phyloP scores from a whole-genome alignment of 2,329 filamentous ascomycete genomes.

The Blumeria hordei region DNA sequence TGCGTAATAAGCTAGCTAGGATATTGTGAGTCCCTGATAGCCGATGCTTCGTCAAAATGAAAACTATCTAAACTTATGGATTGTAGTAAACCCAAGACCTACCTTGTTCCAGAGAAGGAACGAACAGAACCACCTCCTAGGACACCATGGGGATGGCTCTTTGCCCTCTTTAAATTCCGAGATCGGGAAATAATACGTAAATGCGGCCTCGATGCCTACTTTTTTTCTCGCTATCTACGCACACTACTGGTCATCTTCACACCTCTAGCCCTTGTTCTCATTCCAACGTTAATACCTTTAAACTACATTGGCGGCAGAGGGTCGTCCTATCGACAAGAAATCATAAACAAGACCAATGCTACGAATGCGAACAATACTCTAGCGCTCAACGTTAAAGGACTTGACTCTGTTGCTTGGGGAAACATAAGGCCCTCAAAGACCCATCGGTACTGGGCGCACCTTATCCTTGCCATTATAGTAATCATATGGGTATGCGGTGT shows the following conservation, averaged over 20 bases:
- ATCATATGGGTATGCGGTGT: conserved; percentile 70
- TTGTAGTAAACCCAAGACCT: conserved; percentile 54
- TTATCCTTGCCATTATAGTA: conserved; percentile 53
- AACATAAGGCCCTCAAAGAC: conserved; percentile 49
- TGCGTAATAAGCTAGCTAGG: conserved; percentile 54
- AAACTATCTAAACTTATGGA: too few relatives aligned
- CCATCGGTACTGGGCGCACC: conserved; percentile 58
- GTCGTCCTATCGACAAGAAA: conserved; percentile 19
- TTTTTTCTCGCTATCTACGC: conserved; percentile 78
- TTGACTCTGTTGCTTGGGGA: conserved; percentile 70
- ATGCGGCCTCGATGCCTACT: conserved; percentile 88
- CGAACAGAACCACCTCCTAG: conserved; percentile 50
- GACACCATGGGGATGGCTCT: conserved; percentile 23
- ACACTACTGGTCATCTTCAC: conserved; percentile 80
- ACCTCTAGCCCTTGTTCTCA: conserved; percentile 50
- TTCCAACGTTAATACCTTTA: conserved; percentile 68
- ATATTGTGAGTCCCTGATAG: conserved; percentile 42
- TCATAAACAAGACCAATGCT: conserved; percentile 3
- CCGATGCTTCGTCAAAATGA: too few relatives aligned
- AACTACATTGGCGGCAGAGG: conserved; percentile 49
- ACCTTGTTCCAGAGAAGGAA: conserved; percentile 64
- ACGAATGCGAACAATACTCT: conserved; percentile 11
- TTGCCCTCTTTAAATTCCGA: conserved; percentile 41
- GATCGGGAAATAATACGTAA: conserved; percentile 76
- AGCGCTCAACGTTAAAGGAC: conserved; percentile 21